Percentiles rank a stretch among this genome's conserved stretches.
phyloP scores from a whole-genome alignment of 2,329 filamentous ascomycete genomes.

The Pestalotiopsis sp. region DNA sequence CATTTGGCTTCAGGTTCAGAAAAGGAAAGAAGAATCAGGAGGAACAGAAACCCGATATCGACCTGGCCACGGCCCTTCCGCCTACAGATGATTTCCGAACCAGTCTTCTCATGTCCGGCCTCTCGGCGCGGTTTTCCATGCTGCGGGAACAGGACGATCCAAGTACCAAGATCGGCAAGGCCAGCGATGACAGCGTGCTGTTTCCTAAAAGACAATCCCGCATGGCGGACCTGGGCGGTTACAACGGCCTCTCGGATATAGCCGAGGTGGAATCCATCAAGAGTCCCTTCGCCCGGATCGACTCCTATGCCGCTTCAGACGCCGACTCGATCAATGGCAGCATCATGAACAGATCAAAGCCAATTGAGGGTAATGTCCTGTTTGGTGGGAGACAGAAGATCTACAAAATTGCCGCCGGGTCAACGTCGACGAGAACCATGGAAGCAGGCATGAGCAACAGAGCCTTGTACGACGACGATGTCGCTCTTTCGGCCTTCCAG shows the following conservation, averaged over 20 bases:
- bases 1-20: conserved; percentile 57
- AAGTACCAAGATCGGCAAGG: conserved; percentile 85
- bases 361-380: conserved; percentile 85
- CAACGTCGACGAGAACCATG: conserved; percentile 42
- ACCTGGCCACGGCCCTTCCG: conserved; percentile 75
- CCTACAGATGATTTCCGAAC: conserved; percentile 90
- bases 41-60: conserved; percentile 67
- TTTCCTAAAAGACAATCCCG: conserved; percentile 81
- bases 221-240: conserved; percentile 69
- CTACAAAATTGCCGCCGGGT: conserved; percentile 74
- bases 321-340: conserved; percentile 65
- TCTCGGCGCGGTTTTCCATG: conserved; percentile 97
- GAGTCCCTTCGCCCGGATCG: conserved; percentile 59
- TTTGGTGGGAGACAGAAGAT: conserved; percentile 97
- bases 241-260: conserved; percentile 73
- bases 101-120: conserved; percentile 90
- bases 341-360: conserved; percentile 83
- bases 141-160: conserved; percentile 93
- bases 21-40: conserved; percentile 57
- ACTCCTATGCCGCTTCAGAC: conserved; percentile 64
- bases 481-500: conserved; percentile 82
- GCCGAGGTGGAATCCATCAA: conserved; percentile 86
- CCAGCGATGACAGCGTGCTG: conserved; percentile 91
- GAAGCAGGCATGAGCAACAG: conserved; percentile 62
- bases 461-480: conserved; percentile 83